Conservation (phyloP, 441 rosid species). For the Dalechampia spathulata region DNA sequence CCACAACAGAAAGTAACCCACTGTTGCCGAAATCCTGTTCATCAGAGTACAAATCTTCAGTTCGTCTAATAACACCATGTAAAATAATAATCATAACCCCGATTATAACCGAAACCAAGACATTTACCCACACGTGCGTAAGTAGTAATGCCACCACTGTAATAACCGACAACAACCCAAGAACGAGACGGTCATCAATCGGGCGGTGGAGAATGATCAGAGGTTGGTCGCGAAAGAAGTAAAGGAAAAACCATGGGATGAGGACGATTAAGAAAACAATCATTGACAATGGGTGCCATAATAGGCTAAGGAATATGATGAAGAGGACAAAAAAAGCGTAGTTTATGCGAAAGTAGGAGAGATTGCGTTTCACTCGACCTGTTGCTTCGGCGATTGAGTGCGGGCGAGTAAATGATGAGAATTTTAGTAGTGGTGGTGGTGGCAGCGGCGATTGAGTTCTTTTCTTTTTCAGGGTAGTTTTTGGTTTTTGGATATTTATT, state of each 20-base stretch:
- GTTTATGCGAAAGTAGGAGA: constrained; percentile 54
- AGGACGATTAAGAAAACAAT: constrained; percentile 44
- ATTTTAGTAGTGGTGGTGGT: constrained; percentile 21
- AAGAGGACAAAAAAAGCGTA: constrained; percentile 40
- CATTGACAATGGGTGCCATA: constrained; percentile 64
- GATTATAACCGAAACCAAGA: constrained; percentile 44
- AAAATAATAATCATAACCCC: constrained; percentile 29
- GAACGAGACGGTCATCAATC: constrained; percentile 55
- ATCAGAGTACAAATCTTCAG: constrained; percentile 42
- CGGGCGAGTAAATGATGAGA: constrained; percentile 36
- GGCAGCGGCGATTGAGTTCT: too few species aligned
- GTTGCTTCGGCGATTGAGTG: constrained; percentile 37
- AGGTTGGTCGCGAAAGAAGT: constrained; percentile 52
- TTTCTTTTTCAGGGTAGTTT: too few species aligned
- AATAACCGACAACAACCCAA: constrained; percentile 30
- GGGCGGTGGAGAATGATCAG: constrained; percentile 27
- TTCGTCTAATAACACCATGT: constrained; percentile 47
- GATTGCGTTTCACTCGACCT: constrained; percentile 35
- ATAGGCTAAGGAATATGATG: constrained; percentile 53
- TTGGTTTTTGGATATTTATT: too few species aligned
- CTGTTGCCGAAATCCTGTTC: constrained; percentile 32
- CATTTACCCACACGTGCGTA: constrained; percentile 56
- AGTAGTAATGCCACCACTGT: constrained; percentile 45
- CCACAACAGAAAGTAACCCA: constrained; percentile 43
- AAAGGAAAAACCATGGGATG: constrained; percentile 59